Evolutionary conservation across 257 asterid species (phyloP).

Genomic region (Nicotiana benthamiana): DNA sequence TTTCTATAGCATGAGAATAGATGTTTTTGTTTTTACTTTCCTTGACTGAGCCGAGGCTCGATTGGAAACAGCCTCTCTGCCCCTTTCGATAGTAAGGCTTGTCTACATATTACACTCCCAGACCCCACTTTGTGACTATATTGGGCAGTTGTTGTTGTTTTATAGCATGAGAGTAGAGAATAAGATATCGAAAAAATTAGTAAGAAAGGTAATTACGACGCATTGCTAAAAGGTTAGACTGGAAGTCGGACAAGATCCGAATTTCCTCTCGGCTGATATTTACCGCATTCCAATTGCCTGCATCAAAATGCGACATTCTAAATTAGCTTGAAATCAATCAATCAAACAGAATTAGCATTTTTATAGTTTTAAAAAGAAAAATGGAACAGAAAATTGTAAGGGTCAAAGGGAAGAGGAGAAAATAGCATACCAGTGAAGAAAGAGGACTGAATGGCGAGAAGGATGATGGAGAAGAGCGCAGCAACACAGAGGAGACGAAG

Average conservation of each 20-base stretch:
- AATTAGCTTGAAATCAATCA: not conserved
- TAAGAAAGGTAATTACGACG: slow-evolving; percentile 38
- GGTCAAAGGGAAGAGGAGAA: not conserved
- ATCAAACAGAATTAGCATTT: not conserved
- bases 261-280: slow-evolving; percentile 23
- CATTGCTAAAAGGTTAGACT: slow-evolving; percentile 72
- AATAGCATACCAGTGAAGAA: slow-evolving; percentile 34
- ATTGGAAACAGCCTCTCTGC: too few relatives aligned
- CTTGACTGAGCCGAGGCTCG: too few relatives aligned
- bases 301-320: not conserved
- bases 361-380: too few relatives aligned
- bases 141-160: too few relatives aligned
- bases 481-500: slow-evolving; percentile 61
- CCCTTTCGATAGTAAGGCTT: too few relatives aligned
- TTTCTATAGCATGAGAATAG: not conserved
- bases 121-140: too few relatives aligned
- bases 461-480: slow-evolving; percentile 55
- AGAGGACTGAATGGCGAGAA: slow-evolving; percentile 55
- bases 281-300: slow-evolving; percentile 34
- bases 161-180: not conserved
- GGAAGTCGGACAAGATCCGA: slow-evolving; percentile 59
- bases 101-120: too few relatives aligned
- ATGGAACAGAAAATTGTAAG: not conserved
- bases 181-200: too few relatives aligned
- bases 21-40: too few relatives aligned